phyloP scores from a whole-genome alignment of 345 rosid species.

The Lenwebbia sp. region DNA sequence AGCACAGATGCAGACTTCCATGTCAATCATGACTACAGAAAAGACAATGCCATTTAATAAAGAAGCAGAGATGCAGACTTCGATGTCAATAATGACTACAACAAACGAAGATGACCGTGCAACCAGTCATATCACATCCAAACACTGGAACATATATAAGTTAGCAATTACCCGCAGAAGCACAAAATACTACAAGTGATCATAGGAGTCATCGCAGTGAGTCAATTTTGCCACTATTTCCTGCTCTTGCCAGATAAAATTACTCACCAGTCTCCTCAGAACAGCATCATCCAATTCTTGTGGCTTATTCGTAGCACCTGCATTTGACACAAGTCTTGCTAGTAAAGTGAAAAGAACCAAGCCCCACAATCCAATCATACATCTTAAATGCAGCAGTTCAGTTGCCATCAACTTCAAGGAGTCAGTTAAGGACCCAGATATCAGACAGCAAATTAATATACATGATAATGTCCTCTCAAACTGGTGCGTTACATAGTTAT shows the following conservation, averaged over 20 bases:
- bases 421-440: not conserved
- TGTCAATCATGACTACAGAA: not conserved
- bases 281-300: constrained; percentile 98
- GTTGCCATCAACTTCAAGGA: not conserved
- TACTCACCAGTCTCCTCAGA: constrained; percentile 79
- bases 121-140: not conserved
- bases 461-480: not conserved
- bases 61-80: not conserved
- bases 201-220: not conserved
- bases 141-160: not conserved
- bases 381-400: not conserved
- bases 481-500: not conserved
- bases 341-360: not conserved
- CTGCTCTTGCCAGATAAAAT: not conserved
- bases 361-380: not conserved
- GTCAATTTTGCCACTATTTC: not conserved
- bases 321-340: constrained; percentile 6
- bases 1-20: not conserved
- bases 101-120: not conserved
- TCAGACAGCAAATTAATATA: not conserved
- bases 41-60: not conserved
- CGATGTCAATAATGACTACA: not conserved
- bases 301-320: constrained; percentile 98
- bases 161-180: not conserved
- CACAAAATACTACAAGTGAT: not conserved